Conservation (phyloP, 2,329 filamentous ascomycete species). For the Xylariales sp. region DNA sequence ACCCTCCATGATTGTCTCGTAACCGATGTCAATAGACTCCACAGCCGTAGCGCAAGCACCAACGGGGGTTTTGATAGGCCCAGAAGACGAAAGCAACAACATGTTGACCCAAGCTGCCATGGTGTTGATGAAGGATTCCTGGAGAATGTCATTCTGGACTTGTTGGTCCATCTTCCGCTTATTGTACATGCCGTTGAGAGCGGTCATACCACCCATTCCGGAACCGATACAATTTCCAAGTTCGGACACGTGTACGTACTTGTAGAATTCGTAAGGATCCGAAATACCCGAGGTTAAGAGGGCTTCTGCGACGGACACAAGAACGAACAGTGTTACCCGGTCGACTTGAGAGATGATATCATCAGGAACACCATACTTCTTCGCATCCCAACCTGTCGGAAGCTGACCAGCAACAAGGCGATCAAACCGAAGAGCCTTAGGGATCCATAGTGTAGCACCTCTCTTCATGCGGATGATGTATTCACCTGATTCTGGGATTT, state of each 20-base stretch:
- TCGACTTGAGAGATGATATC: slow-evolving; percentile 99
- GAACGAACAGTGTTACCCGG: slow-evolving; percentile 92
- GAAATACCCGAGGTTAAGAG: slow-evolving; percentile 94
- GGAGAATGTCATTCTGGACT: slow-evolving; percentile 97
- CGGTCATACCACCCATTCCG: slow-evolving; percentile 94
- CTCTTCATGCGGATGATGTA: slow-evolving; percentile 96
- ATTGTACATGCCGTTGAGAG: slow-evolving; percentile 97
- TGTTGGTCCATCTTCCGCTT: slow-evolving; percentile 97
- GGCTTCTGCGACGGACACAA: slow-evolving; percentile 92
- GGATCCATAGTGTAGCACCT: slow-evolving; percentile 93
- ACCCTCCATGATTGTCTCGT: slow-evolving; percentile 97
- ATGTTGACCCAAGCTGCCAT: slow-evolving; percentile 99
- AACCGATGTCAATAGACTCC: slow-evolving; percentile 96
- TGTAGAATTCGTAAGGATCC: slow-evolving; percentile 99
- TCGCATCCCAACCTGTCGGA: slow-evolving; percentile 96
- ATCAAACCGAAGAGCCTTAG: slow-evolving; percentile 96
- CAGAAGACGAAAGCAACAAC: slow-evolving; percentile 95
- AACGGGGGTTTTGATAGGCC: slow-evolving; percentile 97
- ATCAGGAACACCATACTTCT: slow-evolving; percentile 94
- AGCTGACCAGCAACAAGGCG: slow-evolving; percentile 97
- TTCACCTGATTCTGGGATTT: slow-evolving; percentile 92
- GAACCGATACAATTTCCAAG: slow-evolving; percentile 99
- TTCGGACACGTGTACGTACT: slow-evolving; percentile 98
- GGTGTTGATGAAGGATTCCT: slow-evolving; percentile 99
- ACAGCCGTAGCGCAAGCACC: slow-evolving; percentile 97